Evolutionary conservation across 306 rosid genomes (phyloP).

Genomic region (Rosa chinensis): DNA sequence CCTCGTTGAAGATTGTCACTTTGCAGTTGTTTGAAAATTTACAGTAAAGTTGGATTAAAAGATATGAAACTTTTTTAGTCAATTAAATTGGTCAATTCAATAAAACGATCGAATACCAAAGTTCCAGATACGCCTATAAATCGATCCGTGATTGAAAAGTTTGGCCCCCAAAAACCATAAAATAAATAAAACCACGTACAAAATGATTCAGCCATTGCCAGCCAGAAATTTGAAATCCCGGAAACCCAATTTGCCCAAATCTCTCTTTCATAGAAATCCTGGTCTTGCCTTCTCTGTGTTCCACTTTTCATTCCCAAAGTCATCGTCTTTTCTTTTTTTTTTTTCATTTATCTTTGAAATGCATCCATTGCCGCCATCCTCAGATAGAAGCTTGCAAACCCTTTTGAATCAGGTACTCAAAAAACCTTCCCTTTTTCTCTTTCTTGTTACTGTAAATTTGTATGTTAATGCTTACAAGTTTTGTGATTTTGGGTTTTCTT

Average conservation of each 20-base stretch:
- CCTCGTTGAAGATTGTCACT: neutral
- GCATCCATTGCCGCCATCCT: neutral
- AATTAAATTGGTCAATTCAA: no score
- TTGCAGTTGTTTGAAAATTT: neutral
- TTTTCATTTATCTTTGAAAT: neutral
- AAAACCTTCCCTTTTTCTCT: neutral
- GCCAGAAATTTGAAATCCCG: neutral
- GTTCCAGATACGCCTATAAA: neutral
- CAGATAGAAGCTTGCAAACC: neutral
- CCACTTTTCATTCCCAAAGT: neutral
- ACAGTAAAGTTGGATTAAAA: neutral
- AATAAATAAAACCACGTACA: neutral
- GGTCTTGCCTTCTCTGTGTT: slow-evolving; percentile 3
- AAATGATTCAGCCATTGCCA: neutral
- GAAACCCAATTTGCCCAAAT: neutral
- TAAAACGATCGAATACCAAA: neutral
- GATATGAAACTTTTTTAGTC: neutral
- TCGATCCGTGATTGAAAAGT: neutral
- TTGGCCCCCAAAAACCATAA: neutral
- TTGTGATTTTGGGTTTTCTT: neutral
- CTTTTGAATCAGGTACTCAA: slow-evolving; percentile 6
- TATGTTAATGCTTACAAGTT: neutral
- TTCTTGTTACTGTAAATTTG: neutral
- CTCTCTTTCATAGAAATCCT: neutral
- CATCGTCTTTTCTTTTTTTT: neutral